Evolutionary conservation across 179 eudicot species (phyloP).

Genomic region (Drosera spatulata): DNA sequence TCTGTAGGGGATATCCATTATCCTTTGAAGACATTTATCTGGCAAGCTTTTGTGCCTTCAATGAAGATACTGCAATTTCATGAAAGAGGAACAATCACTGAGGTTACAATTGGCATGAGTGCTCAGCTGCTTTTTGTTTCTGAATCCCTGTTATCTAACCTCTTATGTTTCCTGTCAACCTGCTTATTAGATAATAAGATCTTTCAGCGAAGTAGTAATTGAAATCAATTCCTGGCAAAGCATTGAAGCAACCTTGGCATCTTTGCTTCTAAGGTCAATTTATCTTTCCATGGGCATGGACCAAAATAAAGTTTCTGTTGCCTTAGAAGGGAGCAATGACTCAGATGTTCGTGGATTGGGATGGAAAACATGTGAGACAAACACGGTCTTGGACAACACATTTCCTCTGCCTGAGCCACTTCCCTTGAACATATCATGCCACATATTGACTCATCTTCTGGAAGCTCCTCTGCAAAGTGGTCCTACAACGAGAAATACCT

Average conservation of each 20-base stretch:
- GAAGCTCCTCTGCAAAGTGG: constrained; percentile 41
- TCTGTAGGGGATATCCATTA: constrained; percentile 30
- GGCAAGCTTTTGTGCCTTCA: constrained; percentile 52
- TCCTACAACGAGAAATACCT: constrained; percentile 16
- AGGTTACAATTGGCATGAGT: constrained; percentile 36
- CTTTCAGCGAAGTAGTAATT: constrained; percentile 48
- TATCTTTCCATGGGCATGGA: constrained; percentile 53
- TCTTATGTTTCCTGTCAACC: constrained; percentile 1
- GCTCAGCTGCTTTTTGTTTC: background rate
- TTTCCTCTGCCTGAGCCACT: constrained; percentile 16
- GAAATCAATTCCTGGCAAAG: constrained; percentile 59
- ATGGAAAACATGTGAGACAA: constrained; percentile 12
- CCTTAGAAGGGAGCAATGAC: constrained; percentile 32
- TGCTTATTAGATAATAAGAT: constrained; percentile 40
- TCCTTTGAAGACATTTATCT: constrained; percentile 39
- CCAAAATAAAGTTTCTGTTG: constrained; percentile 36
- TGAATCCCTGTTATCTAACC: background rate
- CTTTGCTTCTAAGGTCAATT: constrained; percentile 55
- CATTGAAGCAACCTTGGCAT: constrained; percentile 51
- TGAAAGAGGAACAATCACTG: constrained; percentile 43
- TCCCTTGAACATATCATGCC: constrained; percentile 56
- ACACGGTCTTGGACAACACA: constrained; percentile 2
- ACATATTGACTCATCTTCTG: constrained; percentile 43
- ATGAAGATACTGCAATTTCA: constrained; percentile 35
- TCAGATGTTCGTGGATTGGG: constrained; percentile 16